Base-by-base conservation (phyloP, 1,284 basidiomycete species). In the Macrocybe sp. region DNA sequence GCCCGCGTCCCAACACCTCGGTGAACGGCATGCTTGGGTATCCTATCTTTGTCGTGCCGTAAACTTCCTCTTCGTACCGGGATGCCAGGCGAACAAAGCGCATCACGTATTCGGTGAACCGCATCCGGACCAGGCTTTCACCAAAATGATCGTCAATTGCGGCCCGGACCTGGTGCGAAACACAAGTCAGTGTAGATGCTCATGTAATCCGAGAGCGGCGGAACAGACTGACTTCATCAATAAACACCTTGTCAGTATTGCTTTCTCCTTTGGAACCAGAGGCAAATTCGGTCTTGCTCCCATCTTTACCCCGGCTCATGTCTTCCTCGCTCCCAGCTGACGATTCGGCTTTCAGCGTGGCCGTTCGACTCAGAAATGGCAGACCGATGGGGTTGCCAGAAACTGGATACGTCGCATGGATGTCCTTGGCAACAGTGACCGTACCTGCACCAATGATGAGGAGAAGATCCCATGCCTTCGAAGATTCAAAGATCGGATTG, bases 401-500 rank as follows among this genome's bases (percentile, higher is more conserved):
- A 0, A 75, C 70, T 6, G 85, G 83, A 57, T 78, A 79, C 16
- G 72, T 76, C 10, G 63, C 60, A 51, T 80, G 77, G 41, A 95
- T 91, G 56, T 93, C 88, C 63, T 88, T 94, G 37, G 89, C 83
- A 1, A 97, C 84, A 2, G 85, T 86, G 52, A 97, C 87, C 44
- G 83, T 83, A 4, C 91, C 91, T 0, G 83, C 84, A 46, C 92
- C 86, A 50, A 97, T 83, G 61, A 97, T 92, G 64, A 92, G 89
- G 35, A 97, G 73, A 1, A 99, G 73, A 64, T 99, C 95, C 96
- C 96, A 99, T 11, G 80, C 76, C 1, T 83, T 82, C 0, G 88
- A 80, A 6, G 88, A 78, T 59, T 95, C 92, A 63, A 97, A 97
- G 31, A 96, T 92, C 1, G 95, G 95, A 61, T 99, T 98, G 3